Conservation (phyloP, 768 basidiomycete genomes). For the Suillus decipiens region DNA sequence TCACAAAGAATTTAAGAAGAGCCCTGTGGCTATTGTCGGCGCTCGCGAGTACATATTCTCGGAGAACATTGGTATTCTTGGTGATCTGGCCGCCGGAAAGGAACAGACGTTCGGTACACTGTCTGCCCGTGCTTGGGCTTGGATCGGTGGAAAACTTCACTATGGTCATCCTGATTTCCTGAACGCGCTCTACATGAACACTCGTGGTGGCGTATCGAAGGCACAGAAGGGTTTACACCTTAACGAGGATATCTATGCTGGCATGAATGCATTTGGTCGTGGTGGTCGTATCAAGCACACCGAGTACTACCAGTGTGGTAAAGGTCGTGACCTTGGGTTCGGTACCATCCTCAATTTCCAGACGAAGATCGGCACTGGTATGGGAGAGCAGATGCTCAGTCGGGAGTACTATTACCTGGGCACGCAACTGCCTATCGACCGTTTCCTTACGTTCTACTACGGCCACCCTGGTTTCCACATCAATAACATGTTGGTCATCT, state of each 20-base stretch:
- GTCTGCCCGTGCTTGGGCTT: slow-evolving; percentile 92
- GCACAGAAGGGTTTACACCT: slow-evolving; percentile 99
- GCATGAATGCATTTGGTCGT: slow-evolving; percentile 97
- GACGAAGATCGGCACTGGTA: slow-evolving; percentile 99
- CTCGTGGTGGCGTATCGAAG: slow-evolving; percentile 97
- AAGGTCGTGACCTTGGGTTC: slow-evolving; percentile 98
- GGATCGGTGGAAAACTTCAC: slow-evolving; percentile 98
- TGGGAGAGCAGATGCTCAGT: slow-evolving; percentile 99
- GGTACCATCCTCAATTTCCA: slow-evolving; percentile 99
- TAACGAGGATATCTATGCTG: slow-evolving; percentile 99
- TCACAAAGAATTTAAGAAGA: slow-evolving; percentile 81
- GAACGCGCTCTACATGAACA: slow-evolving; percentile 96
- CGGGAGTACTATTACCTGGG: slow-evolving; percentile 99
- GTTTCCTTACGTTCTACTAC: slow-evolving; percentile 99
- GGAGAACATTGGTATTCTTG: slow-evolving; percentile 98
- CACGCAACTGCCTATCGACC: slow-evolving; percentile 95
- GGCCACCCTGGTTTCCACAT: slow-evolving; percentile 99
- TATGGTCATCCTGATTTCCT: slow-evolving; percentile 99
- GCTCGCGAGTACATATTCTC: slow-evolving; percentile 99
- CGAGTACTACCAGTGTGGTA: slow-evolving; percentile 99
- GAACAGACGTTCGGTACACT: slow-evolving; percentile 99
- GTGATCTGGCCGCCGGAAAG: slow-evolving; percentile 98
- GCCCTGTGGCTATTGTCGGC: slow-evolving; percentile 96
- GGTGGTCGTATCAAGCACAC: slow-evolving; percentile 98
- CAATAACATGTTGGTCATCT: slow-evolving; percentile 98